Percentiles rank a stretch among this genome's conserved stretches.
Evolutionary conservation across 768 basidiomycete genomes (phyloP).

Genomic region (Termitomyces eurrhizus): DNA sequence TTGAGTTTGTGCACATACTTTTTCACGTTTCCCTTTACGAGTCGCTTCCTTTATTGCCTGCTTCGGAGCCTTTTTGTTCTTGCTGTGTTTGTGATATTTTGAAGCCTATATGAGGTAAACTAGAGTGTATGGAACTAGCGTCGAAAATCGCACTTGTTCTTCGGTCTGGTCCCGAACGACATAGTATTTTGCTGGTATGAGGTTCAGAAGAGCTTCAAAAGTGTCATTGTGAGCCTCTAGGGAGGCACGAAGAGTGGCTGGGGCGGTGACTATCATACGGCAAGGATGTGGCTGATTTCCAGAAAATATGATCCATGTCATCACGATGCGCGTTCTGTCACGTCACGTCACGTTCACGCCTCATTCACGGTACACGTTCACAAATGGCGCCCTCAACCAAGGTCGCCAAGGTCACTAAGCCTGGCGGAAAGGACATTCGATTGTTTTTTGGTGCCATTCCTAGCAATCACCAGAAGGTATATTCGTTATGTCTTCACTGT

Average conservation of each 20-base stretch:
- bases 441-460: constrained; percentile 31
- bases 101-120: constrained; percentile 30
- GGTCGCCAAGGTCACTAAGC: constrained; percentile 22
- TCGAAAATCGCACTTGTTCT: constrained; percentile 50
- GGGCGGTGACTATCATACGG: constrained; percentile 44
- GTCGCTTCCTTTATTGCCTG: constrained; percentile 87
- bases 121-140: neutral
- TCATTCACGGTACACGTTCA: neutral
- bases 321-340: constrained; percentile 2
- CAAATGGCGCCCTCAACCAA: constrained; percentile 20
- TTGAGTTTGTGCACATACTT: constrained; percentile 42
- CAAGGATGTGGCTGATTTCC: neutral
- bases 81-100: constrained; percentile 86
- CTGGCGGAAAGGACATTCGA: constrained; percentile 33
- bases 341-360: constrained; percentile 6
- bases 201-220: constrained; percentile 76
- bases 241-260: constrained; percentile 48
- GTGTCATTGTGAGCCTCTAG: constrained; percentile 82
- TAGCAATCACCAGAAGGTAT: constrained; percentile 13
- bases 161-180: constrained; percentile 63
- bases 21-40: constrained; percentile 84
- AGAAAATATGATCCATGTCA: neutral
- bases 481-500: neutral
- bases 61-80: constrained; percentile 77
- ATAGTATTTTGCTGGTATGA: constrained; percentile 92